Evolutionary conservation across 225 moss, liverwort and hornwort genomes (phyloP), one percentile per base, ranked within the genome.

Genomic region (Pseudisothecium myosuroides): DNA sequence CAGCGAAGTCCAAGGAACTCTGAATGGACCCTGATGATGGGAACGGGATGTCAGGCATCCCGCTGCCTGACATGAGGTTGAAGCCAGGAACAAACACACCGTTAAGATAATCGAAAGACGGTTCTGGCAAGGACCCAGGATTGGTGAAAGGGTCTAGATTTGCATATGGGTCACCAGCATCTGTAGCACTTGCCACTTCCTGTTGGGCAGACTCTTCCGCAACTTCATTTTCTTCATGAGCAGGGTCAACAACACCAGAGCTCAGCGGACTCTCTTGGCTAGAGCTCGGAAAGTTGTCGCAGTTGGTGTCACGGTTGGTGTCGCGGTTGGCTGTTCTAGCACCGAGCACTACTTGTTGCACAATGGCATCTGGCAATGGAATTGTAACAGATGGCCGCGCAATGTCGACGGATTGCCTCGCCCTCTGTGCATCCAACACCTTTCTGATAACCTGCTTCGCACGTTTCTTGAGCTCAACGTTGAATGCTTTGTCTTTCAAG

Each of bases 401-500:
- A 31, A 84, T 63, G 17, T 90, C 90, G 3, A 58, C 89, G 41
- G 85, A 29, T 22, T 78, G 91, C 68, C 12, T 93, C 26, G 87
- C 72, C 83, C 61, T 88, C 89, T 89, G 91, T 18, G 91, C 84
- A 32, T 94, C 93, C 77, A 88, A 55, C 20, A 92, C 89, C 76
- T 82, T 92, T 22, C 85, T 88, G 79, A 94, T 93, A 39, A 93
- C 92, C 88, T 37, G 73, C 87, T 94, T 94, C 47, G 94, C 94
- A 59, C 94, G 94, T 54, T 85, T 92, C 89, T 94, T 94, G 81
- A 94, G 88, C 87, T 94, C 94, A 6, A 86, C 61, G 73, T 93
- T 94, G 54, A 94, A 94, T 4, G 86, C 81, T 64, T 91, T 94
- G 77, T 94, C 94, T 61, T 90, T 90, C 17, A 82, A 12, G 65